Evolutionary conservation across 2,329 filamentous ascomycete genomes (phyloP).

Genomic region (Pyrenophora teres): DNA sequence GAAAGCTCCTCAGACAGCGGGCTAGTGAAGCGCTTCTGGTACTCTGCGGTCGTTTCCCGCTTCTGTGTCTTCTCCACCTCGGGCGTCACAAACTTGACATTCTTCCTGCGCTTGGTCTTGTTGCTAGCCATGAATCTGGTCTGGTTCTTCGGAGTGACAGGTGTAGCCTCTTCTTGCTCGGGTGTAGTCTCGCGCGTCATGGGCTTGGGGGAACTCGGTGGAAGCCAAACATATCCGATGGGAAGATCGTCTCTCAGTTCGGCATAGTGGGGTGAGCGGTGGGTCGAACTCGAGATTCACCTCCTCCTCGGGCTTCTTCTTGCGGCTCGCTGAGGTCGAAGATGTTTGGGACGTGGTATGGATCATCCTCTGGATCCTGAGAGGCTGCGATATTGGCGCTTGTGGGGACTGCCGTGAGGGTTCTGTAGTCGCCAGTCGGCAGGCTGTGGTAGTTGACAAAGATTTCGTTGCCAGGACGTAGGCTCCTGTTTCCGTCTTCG

Average conservation of each 20-base stretch:
- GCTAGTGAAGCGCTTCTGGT: not conserved
- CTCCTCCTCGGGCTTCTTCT: not conserved
- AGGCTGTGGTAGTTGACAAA: not conserved
- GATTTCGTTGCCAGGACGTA: not conserved
- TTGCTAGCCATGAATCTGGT: no score
- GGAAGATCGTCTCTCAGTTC: constrained; percentile 3
- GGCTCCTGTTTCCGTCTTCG: not conserved
- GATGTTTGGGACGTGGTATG: constrained; percentile 1
- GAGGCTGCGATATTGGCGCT: not conserved
- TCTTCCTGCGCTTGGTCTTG: not conserved
- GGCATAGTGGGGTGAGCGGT: constrained; percentile 2
- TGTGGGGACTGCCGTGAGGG: not conserved
- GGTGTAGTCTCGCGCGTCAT: not conserved
- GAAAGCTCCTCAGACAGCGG: constrained; percentile 2
- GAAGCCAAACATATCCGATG: constrained; percentile 6
- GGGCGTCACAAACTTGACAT: not conserved
- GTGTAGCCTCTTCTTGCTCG: not conserved
- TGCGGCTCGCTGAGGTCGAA: not conserved
- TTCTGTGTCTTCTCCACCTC: not conserved
- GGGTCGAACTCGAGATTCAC: constrained; percentile 6
- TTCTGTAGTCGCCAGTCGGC: not conserved
- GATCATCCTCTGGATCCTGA: not conserved
- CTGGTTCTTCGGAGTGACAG: not conserved
- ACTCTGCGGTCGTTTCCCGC: not conserved
- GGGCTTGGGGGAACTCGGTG: constrained; percentile 1